Base-by-base conservation (phyloP, 164 flowering plant species). In the Magnolia kwangsiensis region DNA sequence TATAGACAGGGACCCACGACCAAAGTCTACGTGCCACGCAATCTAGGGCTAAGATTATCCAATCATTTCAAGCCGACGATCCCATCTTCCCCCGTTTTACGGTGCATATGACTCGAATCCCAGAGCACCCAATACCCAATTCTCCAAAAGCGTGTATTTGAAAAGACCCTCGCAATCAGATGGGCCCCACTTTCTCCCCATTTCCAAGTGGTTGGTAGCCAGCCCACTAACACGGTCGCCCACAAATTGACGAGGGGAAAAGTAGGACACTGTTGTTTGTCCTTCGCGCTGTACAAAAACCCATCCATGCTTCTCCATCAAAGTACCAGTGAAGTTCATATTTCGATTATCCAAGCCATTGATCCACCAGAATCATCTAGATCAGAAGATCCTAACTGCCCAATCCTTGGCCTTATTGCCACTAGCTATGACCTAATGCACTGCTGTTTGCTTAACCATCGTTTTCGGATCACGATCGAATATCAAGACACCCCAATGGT, bases 141-240 rank as follows among this genome's bases (percentile, higher is more conserved):
- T 67, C 70, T 67, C 70, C 31, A 67, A 67, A 67, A 27, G 67
- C 4, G 1, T 19, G 67, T 63, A 14, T 55, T 9, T 55, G 16
- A 55, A 55, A 55, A 55, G 59, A 55, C 59, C 11, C 59, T 7
- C 3, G 59, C 9, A 55, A 55, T 7, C 59, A 14, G 59, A 55
- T 55, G 59, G 59, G 10, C 11, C 59, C 59, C 23, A 21, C 37
- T 16, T 1, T 67, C 8, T 23, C 18, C 16, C 45, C 70, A 23
- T 67, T 23, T 67, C 70, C 70, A 27, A 67, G 70, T 67, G 45
- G 70, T 67, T 67, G 31, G 70, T 10, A 67, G 45, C 70, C 70
- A 67, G 70, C 70, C 70, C 70, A 67, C 45, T 27, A 45, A 67
- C 70, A 23, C 49, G 2, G 29, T 55, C 18, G 59, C 59, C 59